Percentiles rank a stretch among this genome's conserved stretches.
These are phyloP conservation scores for Moesziomyces sp. DNA, from an alignment of 1,284 basidiomycete species.

Conservation along the genomic window DNA sequence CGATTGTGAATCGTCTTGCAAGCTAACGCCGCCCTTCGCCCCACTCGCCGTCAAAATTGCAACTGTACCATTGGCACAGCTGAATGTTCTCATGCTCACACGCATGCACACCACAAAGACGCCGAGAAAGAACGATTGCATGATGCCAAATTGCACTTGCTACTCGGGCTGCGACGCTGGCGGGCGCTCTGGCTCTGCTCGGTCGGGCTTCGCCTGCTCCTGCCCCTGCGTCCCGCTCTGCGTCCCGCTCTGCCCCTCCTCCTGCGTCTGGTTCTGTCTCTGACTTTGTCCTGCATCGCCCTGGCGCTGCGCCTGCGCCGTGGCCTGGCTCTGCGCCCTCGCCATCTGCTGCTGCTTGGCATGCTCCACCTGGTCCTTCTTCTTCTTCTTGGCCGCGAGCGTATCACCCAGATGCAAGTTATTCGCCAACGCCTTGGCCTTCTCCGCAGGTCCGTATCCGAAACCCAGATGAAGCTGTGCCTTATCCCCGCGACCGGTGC, in stretches of 20 bases:
- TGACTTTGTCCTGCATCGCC: background rate
- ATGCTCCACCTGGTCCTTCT: background rate
- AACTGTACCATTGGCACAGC: no score
- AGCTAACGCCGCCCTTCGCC: no score
- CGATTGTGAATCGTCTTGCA: no score
- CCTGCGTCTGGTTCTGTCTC: background rate
- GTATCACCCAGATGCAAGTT: conserved; percentile 46
- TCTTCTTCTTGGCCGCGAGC: conserved; percentile 28
- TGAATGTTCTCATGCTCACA: no score
- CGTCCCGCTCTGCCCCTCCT: background rate
- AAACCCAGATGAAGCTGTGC: conserved; percentile 46
- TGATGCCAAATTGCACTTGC: no score
- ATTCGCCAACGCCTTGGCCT: conserved; percentile 46
- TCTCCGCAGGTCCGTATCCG: conserved; percentile 42
- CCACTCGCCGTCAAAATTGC: no score
- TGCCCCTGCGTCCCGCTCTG: no score
- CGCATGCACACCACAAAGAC: no score
- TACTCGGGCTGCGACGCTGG: no score
- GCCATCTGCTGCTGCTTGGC: conserved; percentile 3
- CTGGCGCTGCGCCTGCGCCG: background rate
- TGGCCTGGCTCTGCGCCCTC: conserved; percentile 1
- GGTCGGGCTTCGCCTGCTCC: no score
- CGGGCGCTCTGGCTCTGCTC: no score
- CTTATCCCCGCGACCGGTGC: conserved; percentile 8
- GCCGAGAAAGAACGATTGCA: no score